Base-by-base conservation (phyloP, 2,329 filamentous ascomycete species). In the Colletotrichum falcatum region DNA sequence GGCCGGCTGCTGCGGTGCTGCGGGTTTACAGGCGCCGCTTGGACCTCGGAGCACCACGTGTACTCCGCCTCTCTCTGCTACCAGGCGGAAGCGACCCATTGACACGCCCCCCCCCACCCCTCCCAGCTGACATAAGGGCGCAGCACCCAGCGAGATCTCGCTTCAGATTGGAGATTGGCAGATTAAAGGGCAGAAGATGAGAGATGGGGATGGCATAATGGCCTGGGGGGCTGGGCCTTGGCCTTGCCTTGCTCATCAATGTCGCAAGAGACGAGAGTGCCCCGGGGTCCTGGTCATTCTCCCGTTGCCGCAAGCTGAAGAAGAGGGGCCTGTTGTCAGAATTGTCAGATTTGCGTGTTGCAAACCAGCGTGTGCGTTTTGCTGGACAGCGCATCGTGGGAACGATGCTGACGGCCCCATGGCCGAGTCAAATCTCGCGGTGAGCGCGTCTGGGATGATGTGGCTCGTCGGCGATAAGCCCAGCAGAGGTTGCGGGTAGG, bases 121-220 rank as follows among this genome's bases (percentile, higher is more conserved):
- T 33, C 67, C 63, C 63, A 28, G 63, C 67, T 66, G 63, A 62
- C 63, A 58, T 62, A 56, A 70, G 67, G 66, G 59, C 67, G 56
- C 56, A 54, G 67, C 63, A 51, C 20, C 42, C 28, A 51, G 39
- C 23, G 48, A 49, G 63, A 70, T 67, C 67, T 66, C 39, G 28
- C 58, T 51, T 33, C 23, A 44, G 63, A 61, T 49, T 70, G 18
- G 56, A 49, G 55, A 61, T 67, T 66, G 49, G 67, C 44, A 67
- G 67, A 67, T 70, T 66, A 56, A 53, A 37, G 64, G 51, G 20
- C 35, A 39, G 53, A 23, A 51, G 51, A 63, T 51, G 65, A 44
- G 26, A 56, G 58, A 37, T 60, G 58, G 42, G 33, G 23, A 66
- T 66, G 48, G 63, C 63, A 66, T 51, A 33, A 66, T 28, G 39